Conservation (phyloP, 495 filamentous ascomycete species). For the Trichodelitschia bisporula region DNA sequence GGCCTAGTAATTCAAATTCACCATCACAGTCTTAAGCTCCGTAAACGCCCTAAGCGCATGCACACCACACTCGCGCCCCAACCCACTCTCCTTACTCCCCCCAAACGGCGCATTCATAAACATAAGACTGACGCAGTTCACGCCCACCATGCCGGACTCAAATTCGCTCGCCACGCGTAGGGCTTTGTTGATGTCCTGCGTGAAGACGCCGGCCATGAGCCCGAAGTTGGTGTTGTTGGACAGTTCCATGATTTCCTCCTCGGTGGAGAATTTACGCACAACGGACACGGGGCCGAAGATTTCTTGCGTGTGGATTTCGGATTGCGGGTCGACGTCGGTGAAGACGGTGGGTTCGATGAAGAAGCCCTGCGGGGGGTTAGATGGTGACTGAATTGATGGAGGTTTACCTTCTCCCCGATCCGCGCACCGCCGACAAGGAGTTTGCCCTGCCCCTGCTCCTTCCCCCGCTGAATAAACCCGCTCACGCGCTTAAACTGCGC, state of each 20-base stretch:
- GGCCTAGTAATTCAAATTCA: conserved; percentile 18
- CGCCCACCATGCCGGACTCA: conserved; percentile 25
- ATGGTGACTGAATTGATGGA: too few relatives aligned
- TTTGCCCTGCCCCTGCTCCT: conserved; percentile 6
- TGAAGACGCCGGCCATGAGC: conserved; percentile 18
- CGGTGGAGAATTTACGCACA: conserved; percentile 22
- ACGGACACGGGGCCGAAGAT: conserved; percentile 27
- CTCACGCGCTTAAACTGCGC: conserved; percentile 12
- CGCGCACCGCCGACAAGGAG: conserved; percentile 7
- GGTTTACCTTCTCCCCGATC: too few relatives aligned
- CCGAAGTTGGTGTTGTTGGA: conserved; percentile 25
- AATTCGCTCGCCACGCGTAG: conserved; percentile 22
- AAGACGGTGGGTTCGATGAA: conserved; percentile 25
- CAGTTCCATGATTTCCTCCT: conserved; percentile 22
- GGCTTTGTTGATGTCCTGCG: conserved; percentile 23
- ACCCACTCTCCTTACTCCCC: conserved; percentile 24
- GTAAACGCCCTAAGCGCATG: conserved; percentile 19
- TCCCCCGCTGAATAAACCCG: conserved; percentile 11
- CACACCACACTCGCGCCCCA: conserved; percentile 22
- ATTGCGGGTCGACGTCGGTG: conserved; percentile 14
- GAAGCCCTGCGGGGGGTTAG: too few relatives aligned
- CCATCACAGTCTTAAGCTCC: conserved; percentile 22
- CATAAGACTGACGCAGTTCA: conserved; percentile 24
- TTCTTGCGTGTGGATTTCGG: conserved; percentile 21
- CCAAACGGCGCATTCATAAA: conserved; percentile 19